Base-by-base conservation (phyloP, 352 stramenopile genomes). In the Pythium diclinum region DNA sequence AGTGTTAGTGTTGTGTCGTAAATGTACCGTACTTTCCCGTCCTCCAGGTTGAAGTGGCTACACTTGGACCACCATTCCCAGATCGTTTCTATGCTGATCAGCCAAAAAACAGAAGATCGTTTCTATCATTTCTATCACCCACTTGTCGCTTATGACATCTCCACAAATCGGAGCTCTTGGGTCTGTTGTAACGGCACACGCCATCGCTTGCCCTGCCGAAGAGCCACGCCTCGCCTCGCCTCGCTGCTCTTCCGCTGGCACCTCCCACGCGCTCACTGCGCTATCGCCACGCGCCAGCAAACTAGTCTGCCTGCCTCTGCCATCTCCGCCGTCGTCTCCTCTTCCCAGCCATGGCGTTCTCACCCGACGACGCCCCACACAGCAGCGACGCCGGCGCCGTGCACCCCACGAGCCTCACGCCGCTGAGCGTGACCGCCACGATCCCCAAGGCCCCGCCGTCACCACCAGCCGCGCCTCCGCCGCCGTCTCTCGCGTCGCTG, bases 191-290 rank as follows among this genome's bases (percentile, higher is more conserved):
- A 56, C 49, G 49, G 49, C 49, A 38, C 25, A 19, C 25, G 11
- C 23, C 25, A 13, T 1, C 13, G 23, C 46, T 52, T 17, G 13
- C 6, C 21, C 21, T 23, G 44, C 25, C 59, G 53, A 67, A 67
- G 61, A 67, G 61, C 61, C 61, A 67, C 61, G 61, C 25, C 53
- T 33, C 13, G 34, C 19, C 33, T 25, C 34, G 47, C 34, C 19
- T 30, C 28, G 19, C 11, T 30, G 11, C n/a, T 51, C 17, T 19
- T 51, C 9, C 17, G 25, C 25, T 3, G 25, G 25, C 25, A 28
- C 25, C 25, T 28, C 25, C 25, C 25, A 28, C 25, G 25, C 44
- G 19, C 19, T 19, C 44, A 30, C 44, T 51, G 44, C 44, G 44
- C 44, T 7, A 30, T 30, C 8, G 44, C n/a, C 44, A 51, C 44